Evolutionary conservation across 192 early-diverging fungal genomes (phyloP), one percentile per base, ranked within the genome.

Genomic region (Cetraspora pellucida): DNA sequence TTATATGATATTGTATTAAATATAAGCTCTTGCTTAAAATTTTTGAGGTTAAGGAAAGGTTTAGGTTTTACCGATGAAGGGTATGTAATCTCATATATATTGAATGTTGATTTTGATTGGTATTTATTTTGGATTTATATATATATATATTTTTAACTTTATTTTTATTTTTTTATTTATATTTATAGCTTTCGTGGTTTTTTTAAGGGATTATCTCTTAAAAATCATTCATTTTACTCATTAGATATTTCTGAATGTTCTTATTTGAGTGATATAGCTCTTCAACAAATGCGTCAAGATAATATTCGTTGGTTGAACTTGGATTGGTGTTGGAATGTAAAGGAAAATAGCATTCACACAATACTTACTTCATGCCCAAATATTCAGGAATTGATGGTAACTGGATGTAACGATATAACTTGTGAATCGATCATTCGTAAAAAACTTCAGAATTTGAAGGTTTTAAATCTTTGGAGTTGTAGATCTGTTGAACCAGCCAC

Each of bases 321-420:
- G 10, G 50, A 72, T 72, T 72, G 69, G 69, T 72, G 69, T 72
- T 72, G 69, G 69, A 25, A 49, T 14, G 13, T 72, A 10, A 72
- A 27, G n/a, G 69, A 72, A 21, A 16, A 19, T 14, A 30, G n/a
- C 28, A 28, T 72, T 28, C 25, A 25, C 10, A 21, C 27, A 10
- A 54, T 72, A 19, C 10, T 72, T 9, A n/a, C 1, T 31, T 10
- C 16, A 30, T 72, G 19, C 11, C 69, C 69, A 37, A 37, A 43
- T 31, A 17, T 72, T 19, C 31, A 72, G 55, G 50, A 72, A 37
- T 28, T 72, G 0, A 55, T 72, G 47, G 14, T 72, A 8, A 72
- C 69, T 17, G 69, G 69, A 17, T 72, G 69, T 55, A 72, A 57
- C 37, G n/a, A 69, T 17, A 43, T 72, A 44, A 72, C 49, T n/a